Percentiles rank a stretch among this genome's conserved stretches.
phyloP scores from a whole-genome alignment of 176 grass and related monocot genomes.

The Cenchrus americanus region DNA sequence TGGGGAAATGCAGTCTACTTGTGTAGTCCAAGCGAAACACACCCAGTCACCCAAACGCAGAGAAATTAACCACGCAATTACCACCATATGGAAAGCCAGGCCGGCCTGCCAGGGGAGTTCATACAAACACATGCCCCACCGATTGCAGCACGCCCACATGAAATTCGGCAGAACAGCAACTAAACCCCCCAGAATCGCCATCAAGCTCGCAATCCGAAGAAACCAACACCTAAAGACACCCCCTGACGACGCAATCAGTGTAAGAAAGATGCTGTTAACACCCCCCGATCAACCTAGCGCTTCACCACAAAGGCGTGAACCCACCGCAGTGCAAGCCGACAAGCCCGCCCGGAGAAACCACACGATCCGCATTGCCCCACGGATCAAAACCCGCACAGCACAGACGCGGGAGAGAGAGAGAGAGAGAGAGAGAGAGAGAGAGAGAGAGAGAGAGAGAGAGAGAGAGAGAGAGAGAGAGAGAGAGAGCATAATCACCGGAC shows the following conservation, averaged over 20 bases:
- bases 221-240: slow-evolving; percentile 9
- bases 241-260: neutral
- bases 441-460: no score
- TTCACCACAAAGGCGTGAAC: slow-evolving; percentile 18
- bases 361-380: slow-evolving; percentile 39
- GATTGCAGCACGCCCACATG: neutral
- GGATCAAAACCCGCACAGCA: slow-evolving; percentile 1
- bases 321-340: neutral
- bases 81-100: slow-evolving; percentile 1
- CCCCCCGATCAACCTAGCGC: neutral
- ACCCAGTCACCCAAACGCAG: neutral
- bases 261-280: neutral
- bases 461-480: no score
- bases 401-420: neutral
- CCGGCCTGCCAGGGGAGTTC: neutral
- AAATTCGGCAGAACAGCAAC: neutral
- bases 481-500: neutral
- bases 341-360: neutral
- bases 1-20: neutral
- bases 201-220: slow-evolving; percentile 7
- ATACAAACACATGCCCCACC: neutral
- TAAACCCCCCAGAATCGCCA: slow-evolving; percentile 20
- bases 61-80: neutral
- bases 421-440: no score
- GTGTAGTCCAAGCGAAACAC: slow-evolving; percentile 9